Evolutionary conservation across 2,329 filamentous ascomycete species (phyloP).

Genomic region (Fonsecaea pedrosoi): DNA sequence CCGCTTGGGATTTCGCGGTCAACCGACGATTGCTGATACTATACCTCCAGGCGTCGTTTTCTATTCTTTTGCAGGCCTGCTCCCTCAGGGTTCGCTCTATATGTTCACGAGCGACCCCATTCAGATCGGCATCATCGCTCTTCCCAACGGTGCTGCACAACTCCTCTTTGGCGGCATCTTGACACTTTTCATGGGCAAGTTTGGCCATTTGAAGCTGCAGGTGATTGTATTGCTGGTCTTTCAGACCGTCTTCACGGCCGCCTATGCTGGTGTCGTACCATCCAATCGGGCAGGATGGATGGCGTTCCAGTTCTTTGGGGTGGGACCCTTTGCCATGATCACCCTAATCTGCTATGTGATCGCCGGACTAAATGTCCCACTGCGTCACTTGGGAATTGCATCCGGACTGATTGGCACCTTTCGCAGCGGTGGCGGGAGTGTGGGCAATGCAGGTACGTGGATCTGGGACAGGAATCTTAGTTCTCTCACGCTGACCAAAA

Average conservation of each 20-base stretch:
- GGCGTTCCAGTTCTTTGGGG: constrained; percentile 37
- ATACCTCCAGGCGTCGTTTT: constrained; percentile 49
- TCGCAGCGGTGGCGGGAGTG: constrained; percentile 34
- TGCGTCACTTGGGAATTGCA: constrained; percentile 30
- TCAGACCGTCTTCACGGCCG: constrained; percentile 40
- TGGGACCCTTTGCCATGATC: constrained; percentile 26
- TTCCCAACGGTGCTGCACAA: constrained; percentile 23
- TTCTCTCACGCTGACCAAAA: neutral
- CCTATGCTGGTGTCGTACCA: constrained; percentile 20
- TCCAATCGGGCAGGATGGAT: constrained; percentile 33
- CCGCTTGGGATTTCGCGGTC: neutral
- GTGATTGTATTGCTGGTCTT: constrained; percentile 33
- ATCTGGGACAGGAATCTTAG: neutral
- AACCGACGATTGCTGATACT: neutral
- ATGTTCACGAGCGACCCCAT: constrained; percentile 51
- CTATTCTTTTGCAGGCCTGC: constrained; percentile 54
- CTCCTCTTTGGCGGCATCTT: constrained; percentile 22
- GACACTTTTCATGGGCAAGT: constrained; percentile 20
- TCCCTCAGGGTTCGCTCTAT: constrained; percentile 53
- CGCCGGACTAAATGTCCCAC: constrained; percentile 26
- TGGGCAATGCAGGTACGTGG: constrained; percentile 34
- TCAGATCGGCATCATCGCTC: constrained; percentile 51
- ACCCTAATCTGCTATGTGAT: constrained; percentile 24
- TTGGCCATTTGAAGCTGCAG: constrained; percentile 29
- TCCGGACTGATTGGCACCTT: constrained; percentile 32